phyloP scores from a whole-genome alignment of 2,329 filamentous ascomycete genomes.

The Ascomycota sp. region DNA sequence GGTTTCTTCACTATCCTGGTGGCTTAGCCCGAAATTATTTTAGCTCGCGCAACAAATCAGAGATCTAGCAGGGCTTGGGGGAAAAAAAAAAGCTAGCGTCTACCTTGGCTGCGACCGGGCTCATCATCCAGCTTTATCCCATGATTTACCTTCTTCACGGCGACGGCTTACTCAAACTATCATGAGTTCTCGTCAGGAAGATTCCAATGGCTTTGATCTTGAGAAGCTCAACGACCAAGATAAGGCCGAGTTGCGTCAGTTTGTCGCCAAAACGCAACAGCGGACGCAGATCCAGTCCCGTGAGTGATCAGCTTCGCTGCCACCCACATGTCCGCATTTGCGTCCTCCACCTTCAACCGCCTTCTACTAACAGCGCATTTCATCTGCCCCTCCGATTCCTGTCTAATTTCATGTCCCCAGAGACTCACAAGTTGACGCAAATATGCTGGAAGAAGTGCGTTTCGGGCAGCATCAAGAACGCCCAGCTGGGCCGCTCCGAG shows the following conservation, averaged over 20 bases:
- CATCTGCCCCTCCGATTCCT: not conserved
- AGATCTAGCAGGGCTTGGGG: too few relatives aligned
- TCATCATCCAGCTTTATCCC: too few relatives aligned
- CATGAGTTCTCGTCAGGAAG: too few relatives aligned
- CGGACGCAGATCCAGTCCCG: constrained; percentile 45
- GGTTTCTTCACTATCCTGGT: too few relatives aligned
- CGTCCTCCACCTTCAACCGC: not conserved
- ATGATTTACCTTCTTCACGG: too few relatives aligned
- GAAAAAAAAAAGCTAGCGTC: too few relatives aligned
- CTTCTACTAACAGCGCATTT: constrained; percentile 4
- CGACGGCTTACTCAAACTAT: too few relatives aligned
- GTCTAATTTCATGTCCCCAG: constrained; percentile 9
- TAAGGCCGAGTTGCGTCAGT: constrained; percentile 70
- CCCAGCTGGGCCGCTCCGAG: constrained; percentile 54
- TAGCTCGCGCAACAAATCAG: too few relatives aligned
- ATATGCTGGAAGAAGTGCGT: constrained; percentile 93
- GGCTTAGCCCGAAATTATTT: too few relatives aligned
- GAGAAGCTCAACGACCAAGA: constrained; percentile 58
- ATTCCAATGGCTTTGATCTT: constrained; percentile 36
- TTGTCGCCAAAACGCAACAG: constrained; percentile 65
- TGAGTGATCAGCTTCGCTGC: constrained; percentile 16
- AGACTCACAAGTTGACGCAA: constrained; percentile 36
- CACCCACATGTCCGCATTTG: too few relatives aligned
- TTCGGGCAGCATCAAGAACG: constrained; percentile 45
- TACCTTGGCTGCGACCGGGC: too few relatives aligned